Evolutionary conservation across 805 yeast genomes (phyloP), one percentile per base, ranked within the genome.

Genomic region (Saccharomycopsis olivae): DNA sequence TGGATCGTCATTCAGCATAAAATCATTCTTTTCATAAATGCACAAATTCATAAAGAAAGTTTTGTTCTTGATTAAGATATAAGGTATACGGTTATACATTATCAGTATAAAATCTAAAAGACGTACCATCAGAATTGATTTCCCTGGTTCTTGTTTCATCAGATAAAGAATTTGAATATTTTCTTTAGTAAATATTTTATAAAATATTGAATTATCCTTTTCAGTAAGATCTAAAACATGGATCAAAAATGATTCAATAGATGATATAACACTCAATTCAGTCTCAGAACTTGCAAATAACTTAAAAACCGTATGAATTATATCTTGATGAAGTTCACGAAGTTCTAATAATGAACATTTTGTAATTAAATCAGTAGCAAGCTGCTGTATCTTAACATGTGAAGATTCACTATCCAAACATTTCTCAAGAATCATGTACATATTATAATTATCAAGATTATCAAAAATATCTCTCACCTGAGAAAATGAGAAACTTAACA

Each of bases 231-330:
- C 25, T 11, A 44, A 17, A 4, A 41, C 30, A 32, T 41, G 34
- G 4, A 29, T 33, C 17, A 44, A 37, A 16, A 41, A 35, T 11
- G 23, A 21, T 11, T 41, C 48, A 18, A 41, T 32, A 1, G 31
- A 18, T 15, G 15, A 29, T n/a, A 32, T 18, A 2, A 44, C 44
- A 13, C 19, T 30, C 17, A 38, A 11, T 11, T 33, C 29, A 16
- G 39, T 29, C 11, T 25, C 20, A 6, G 33, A n/a, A 4, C n/a
- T 14, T 13, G 35, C 16, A 34, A 21, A 38, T 4, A 38, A 28
- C 13, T 25, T 14, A 20, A 38, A 33, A 13, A n/a, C n/a, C n/a
- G n/a, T n/a, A n/a, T n/a, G n/a, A n/a, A n/a, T n/a, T n/a, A n/a
- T n/a, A n/a, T n/a, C n/a, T n/a, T n/a, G n/a, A n/a, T n/a, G n/a